Evolutionary conservation across 73 alveolate species (phyloP), one percentile per base, ranked within the genome.

Genomic region (Symbiodinium natans): DNA sequence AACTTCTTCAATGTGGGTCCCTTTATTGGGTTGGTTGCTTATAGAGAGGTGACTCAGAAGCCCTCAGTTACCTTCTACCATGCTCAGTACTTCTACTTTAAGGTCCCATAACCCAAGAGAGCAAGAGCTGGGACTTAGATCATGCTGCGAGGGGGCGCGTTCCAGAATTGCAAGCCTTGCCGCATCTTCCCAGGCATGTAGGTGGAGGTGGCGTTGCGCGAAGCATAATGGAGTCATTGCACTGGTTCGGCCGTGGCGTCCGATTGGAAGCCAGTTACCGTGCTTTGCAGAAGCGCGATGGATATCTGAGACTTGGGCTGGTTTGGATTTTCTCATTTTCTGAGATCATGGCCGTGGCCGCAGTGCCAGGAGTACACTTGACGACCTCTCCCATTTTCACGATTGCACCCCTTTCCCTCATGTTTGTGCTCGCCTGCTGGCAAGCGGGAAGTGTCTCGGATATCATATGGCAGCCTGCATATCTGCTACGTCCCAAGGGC

Each of bases 401-500:
- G 0, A 15, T 54, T 46, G 93, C 63, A 36, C 83, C 56, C 27
- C 29, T 86, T 41, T 36, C 38, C 23, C 59, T 86, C 38, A 54
- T 54, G 83, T 27, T 86, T 36, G 56, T 52, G 93, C 54, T 86
- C 41, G 38, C 93, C 36, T 86, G 63, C 56, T 54, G 83, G 93
- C 93, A 83, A 52, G 93, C 93, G 5, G 63, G 83, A 31, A 86
- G 83, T 86, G 43, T 86, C 31, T 10, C 56, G 40, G 93, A 86
- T 25, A 54, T 71, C 27, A 31, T 86, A 11, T 56, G 56, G 93
- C 83, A 86, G 25, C 93, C 83, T 23, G 93, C 56, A 54, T 83
- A 86, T 38, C 21, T 86, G 63, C 59, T 86, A 83, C 93, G 93
- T n/a, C 93, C 93, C n/a, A 86, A 86, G 83, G 25, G 52, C 21